Evolutionary conservation across 306 rosid genomes (phyloP).

Genomic region (Trichosanthes cucumerina): DNA sequence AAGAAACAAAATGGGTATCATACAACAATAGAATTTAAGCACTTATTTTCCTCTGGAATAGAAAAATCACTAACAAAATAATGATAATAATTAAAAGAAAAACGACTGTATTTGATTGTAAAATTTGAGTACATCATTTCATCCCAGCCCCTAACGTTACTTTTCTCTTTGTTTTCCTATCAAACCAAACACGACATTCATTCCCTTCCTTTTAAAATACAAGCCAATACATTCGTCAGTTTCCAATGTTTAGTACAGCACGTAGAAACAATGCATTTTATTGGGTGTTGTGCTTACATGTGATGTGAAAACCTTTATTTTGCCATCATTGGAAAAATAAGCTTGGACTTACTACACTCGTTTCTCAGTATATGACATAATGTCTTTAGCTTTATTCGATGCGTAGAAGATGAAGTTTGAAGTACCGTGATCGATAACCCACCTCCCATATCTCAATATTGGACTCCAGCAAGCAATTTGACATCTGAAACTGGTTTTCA

Average conservation of each 20-base stretch:
- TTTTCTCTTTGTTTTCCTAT: neutral
- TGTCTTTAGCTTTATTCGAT: slow-evolving; percentile 1
- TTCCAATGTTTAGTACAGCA: neutral
- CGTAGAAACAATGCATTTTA: neutral
- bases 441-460: neutral
- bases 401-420: neutral
- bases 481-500: neutral
- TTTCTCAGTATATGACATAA: neutral
- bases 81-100: neutral
- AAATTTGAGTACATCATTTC: neutral
- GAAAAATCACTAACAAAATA: neutral
- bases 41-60: no score
- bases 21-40: no score
- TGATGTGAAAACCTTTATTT: neutral
- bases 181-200: neutral
- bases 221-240: neutral
- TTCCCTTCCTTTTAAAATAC: neutral
- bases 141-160: neutral
- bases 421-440: neutral
- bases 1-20: no score
- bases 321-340: neutral
- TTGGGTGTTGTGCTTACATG: neutral
- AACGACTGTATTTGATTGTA: neutral
- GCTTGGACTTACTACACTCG: neutral
- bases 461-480: neutral